phyloP scores from a whole-genome alignment of 306 rosid genomes.

The Prosopis cineraria region DNA sequence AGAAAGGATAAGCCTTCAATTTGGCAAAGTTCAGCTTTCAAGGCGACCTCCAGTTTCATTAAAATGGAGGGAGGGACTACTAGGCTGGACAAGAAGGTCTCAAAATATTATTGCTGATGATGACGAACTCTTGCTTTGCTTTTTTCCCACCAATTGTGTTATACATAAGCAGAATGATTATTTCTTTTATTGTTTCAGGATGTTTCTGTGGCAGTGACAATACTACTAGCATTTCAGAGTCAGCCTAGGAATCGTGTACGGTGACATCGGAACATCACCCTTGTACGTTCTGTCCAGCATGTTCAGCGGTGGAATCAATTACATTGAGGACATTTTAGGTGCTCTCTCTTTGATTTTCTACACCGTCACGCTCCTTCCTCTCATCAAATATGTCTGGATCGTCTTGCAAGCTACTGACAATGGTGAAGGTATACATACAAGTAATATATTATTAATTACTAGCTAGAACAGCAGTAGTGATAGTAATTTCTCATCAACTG shows the following conservation, averaged over 20 bases:
- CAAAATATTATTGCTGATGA: background rate
- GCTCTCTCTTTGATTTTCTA: slow-evolving; percentile 60
- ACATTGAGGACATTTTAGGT: slow-evolving; percentile 62
- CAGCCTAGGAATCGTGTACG: slow-evolving; percentile 71
- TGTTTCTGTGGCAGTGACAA: slow-evolving; percentile 3
- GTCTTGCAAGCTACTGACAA: slow-evolving; percentile 64
- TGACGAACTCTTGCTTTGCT: background rate
- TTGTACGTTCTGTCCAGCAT: slow-evolving; percentile 56
- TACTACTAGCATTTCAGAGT: slow-evolving; percentile 70
- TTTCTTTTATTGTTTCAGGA: background rate
- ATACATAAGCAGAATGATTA: background rate
- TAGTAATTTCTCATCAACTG: background rate
- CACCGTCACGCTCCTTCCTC: slow-evolving; percentile 60
- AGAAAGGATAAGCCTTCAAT: too few relatives aligned
- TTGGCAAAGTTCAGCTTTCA: background rate
- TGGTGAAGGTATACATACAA: slow-evolving; percentile 50
- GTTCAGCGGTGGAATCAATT: slow-evolving; percentile 46
- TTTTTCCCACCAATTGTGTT: background rate
- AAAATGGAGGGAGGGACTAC: background rate
- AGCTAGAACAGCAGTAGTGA: background rate
- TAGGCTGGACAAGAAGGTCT: background rate
- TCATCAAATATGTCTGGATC: slow-evolving; percentile 56
- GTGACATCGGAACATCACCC: slow-evolving; percentile 77
- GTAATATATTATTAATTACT: too few relatives aligned
- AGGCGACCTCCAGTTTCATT: background rate